Percentiles rank a stretch among this genome's conserved stretches.
Evolutionary conservation across 768 basidiomycete species (phyloP).

Genomic region (Leccinum pellstonianum): DNA sequence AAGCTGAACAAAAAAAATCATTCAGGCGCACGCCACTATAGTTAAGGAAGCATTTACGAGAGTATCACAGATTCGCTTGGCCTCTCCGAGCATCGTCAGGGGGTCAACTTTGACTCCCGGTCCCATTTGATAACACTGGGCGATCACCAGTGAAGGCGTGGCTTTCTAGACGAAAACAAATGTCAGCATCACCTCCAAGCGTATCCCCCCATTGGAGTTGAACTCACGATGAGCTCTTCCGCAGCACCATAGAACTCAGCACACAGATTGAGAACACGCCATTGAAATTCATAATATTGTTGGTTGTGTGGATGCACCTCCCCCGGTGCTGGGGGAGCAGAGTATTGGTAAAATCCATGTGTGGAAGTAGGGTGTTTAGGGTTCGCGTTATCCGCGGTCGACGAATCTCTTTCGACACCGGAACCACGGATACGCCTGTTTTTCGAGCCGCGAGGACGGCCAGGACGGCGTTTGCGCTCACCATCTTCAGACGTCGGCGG

Average conservation of each 20-base stretch:
- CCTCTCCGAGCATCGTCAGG: constrained; percentile 68
- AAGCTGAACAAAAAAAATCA: constrained; percentile 43
- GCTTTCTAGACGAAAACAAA: constrained; percentile 38
- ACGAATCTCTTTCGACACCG: constrained; percentile 26
- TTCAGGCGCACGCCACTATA: constrained; percentile 8
- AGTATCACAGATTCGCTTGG: constrained; percentile 74
- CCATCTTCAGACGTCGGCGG: constrained; percentile 30
- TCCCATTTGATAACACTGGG: constrained; percentile 79
- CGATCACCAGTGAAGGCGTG: constrained; percentile 67
- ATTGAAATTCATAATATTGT: constrained; percentile 83
- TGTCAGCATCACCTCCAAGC: constrained; percentile 10
- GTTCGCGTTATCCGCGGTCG: constrained; percentile 13
- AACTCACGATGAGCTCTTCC: constrained; percentile 77
- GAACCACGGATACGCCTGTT: constrained; percentile 54
- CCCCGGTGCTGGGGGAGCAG: constrained; percentile 41
- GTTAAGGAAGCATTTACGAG: constrained; percentile 45
- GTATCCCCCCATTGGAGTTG: constrained; percentile 8
- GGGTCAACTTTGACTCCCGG: constrained; percentile 71
- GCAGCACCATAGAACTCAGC: constrained; percentile 85
- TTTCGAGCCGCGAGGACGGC: constrained; percentile 78
- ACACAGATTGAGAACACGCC: constrained; percentile 79
- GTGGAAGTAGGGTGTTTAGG: constrained; percentile 35
- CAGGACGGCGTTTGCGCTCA: constrained; percentile 68
- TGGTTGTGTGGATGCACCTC: constrained; percentile 65
- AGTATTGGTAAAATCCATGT: constrained; percentile 45